Base-by-base conservation (phyloP, 192 early-diverging fungal species). In the Fimicolochytrium jonesii region DNA sequence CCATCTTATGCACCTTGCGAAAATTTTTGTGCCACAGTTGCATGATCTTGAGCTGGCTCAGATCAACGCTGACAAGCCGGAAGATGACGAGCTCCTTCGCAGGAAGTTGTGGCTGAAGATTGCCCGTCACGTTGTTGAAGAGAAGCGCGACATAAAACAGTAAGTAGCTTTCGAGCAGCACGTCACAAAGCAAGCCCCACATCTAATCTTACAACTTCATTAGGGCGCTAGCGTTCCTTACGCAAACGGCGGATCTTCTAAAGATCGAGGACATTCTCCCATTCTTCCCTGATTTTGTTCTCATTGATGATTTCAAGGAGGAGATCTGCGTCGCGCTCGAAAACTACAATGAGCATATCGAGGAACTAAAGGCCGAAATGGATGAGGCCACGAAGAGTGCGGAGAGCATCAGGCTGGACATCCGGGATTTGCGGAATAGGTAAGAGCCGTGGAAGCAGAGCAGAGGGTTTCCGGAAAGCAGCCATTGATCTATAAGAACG, bases 251-350 rank as follows among this genome's bases (percentile, higher is more conserved):
- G 20, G 88, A 94, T 36, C 64, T 94, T 7, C 73, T 95, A 29
- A 92, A 90, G 49, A 90, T 99, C 43, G 94, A 95, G 67, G 93
- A 99, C 71, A 90, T 99, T 51, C 73, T 99, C 54, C 92, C 91
- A 1, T 94, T 89, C 65, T 99, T 99, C 69, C 97, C 95, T 0
- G 97, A 97, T 62, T 97, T 98, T 77, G 90, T 94, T 0, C 78
- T 91, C 0, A 98, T 99, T 67, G 92, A 99, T 63, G 90, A 97
- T 66, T 95, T 99, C 73, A 98, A 97, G 71, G 88, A 92, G 31
- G 97, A 99, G 53, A 89, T 99, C 17, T 92, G 88, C 67, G 55
- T 75, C 4, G 94, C 95, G 4, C 75, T 99, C 10, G 90, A 95
- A 56, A 88, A 95, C 42, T 97, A 98, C 68, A 95, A 95, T 65